These are phyloP conservation scores for Wickerhamiella alocasiicola DNA, from an alignment of 805 yeast genomes.

Conservation along the genomic window DNA sequence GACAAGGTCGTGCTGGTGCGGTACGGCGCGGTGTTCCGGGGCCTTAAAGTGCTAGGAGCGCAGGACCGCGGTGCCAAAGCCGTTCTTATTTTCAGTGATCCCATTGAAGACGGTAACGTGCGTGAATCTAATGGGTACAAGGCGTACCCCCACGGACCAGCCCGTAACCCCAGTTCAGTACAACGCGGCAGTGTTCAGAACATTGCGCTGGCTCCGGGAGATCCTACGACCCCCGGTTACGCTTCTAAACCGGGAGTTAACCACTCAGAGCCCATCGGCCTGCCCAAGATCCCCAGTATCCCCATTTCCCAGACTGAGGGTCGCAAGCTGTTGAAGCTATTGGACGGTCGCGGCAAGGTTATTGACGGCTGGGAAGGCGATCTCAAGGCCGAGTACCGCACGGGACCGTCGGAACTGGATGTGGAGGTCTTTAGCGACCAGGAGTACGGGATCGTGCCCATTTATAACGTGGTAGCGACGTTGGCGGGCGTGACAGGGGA, in stretches of 20 bases:
- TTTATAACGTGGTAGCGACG: conserved; percentile 51
- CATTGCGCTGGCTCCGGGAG: conserved; percentile 53
- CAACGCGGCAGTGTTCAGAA: conserved; percentile 68
- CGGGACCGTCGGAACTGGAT: conserved; percentile 38
- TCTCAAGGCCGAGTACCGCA: conserved; percentile 36
- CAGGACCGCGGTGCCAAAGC: conserved; percentile 59
- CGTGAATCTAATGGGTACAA: conserved; percentile 45
- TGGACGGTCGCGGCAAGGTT: conserved; percentile 46
- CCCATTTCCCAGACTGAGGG: conserved; percentile 58
- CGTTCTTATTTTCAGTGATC: conserved; percentile 57
- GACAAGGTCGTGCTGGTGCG: conserved; percentile 56
- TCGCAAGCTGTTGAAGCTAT: conserved; percentile 43
- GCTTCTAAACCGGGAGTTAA: conserved; percentile 41
- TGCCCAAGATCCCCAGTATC: conserved; percentile 56
- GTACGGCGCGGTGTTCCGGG: conserved; percentile 57
- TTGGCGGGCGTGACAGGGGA: conserved; percentile 45
- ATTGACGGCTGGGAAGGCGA: conserved; percentile 35
- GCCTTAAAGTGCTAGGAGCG: conserved; percentile 65
- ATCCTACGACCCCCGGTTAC: conserved; percentile 61
- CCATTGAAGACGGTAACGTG: conserved; percentile 41
- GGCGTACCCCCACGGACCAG: conserved; percentile 65
- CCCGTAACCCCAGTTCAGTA: conserved; percentile 61
- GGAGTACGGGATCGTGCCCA: conserved; percentile 46
- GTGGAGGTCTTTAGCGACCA: conserved; percentile 50
- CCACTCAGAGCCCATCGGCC: conserved; percentile 36